Evolutionary conservation across 352 stramenopile genomes (phyloP), one percentile per base, ranked within the genome.

Genomic region (Phytophthora multivora): DNA sequence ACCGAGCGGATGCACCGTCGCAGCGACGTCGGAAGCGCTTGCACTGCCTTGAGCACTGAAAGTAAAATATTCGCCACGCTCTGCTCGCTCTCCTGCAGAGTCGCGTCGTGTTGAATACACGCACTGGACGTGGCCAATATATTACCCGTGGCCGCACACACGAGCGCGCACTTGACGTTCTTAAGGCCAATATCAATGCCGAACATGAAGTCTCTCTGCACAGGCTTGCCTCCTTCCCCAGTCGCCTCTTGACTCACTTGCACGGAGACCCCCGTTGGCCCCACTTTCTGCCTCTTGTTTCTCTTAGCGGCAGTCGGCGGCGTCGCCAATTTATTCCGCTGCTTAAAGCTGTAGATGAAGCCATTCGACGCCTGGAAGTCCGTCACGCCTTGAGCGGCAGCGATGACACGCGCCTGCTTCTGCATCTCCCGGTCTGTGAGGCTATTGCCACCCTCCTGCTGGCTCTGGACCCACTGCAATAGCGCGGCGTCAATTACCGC

Each of bases 141-240:
- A 35, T 59, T 66, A 23, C 53, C 71, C 1, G 55, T 64, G 6
- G 31, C 6, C 12, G 30, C 39, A 39, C 70, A 68, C 51, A 88
- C 71, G 13, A 90, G 45, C 19, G 69, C 80, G 46, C 77, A 87
- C 62, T 89, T 90, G 54, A 91, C 66, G 18, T 77, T 80, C 38
- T 79, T 90, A 18, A 84, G 83, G 47, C 83, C 81, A 12, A 91
- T 65, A 28, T 93, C 83, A n/a, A 91, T 51, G 5, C 83, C 83
- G 16, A 89, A 75, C 23, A 76, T 52, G 18, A 55, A 75, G 45
- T 66, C 39, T 40, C 58, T 61, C 19, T 39, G 18, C 3, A 31
- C 11, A 7, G 50, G 18, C 8, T 13, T 33, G 9, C 9, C 28
- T 33, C 28, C 28, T 18, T 48, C 36, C 5, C 1, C 5, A 2